Percentiles rank a stretch among this genome's conserved stretches.
Evolutionary conservation across 2,329 filamentous ascomycete species (phyloP).

Genomic region (Aspergillus neotritici): DNA sequence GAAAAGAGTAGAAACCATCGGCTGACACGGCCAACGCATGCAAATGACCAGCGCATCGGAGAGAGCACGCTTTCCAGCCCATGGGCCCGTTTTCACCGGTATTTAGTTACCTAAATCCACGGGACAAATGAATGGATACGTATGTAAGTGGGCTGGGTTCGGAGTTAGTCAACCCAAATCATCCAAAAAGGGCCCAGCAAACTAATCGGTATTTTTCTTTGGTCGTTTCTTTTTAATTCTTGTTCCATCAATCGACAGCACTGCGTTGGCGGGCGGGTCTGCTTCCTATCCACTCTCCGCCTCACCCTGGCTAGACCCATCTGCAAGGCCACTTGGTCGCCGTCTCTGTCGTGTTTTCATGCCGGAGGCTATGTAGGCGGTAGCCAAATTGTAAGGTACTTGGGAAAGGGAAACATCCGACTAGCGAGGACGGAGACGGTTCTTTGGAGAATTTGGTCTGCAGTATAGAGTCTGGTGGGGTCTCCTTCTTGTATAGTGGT

Average conservation of each 20-base stretch:
- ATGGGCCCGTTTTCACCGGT: no score
- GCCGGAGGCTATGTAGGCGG: slow-evolving; percentile 13
- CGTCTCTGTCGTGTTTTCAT: slow-evolving; percentile 11
- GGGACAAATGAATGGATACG: slow-evolving; percentile 14
- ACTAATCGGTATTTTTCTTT: not conserved
- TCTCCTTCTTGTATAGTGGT: no score
- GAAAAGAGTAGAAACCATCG: not conserved
- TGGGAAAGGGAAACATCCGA: slow-evolving; percentile 4
- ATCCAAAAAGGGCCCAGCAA: slow-evolving; percentile 4
- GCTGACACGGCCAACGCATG: slow-evolving; percentile 16
- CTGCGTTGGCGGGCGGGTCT: slow-evolving; percentile 21
- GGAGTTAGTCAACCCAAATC: slow-evolving; percentile 15
- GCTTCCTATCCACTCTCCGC: slow-evolving; percentile 14
- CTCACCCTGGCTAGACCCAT: slow-evolving; percentile 11
- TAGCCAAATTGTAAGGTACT: slow-evolving; percentile 7
- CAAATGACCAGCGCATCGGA: slow-evolving; percentile 20
- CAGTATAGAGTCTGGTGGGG: no score
- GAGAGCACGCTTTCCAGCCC: not conserved
- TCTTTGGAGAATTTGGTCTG: no score
- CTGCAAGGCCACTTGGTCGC: slow-evolving; percentile 24
- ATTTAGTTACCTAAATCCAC: no score
- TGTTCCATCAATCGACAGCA: not conserved
- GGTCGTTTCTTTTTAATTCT: not conserved
- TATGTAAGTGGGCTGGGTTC: slow-evolving; percentile 5
- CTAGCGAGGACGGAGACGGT: no score